Evolutionary conservation across 768 basidiomycete species (phyloP), one percentile per base, ranked within the genome.

Genomic region (Ramaria sp.): DNA sequence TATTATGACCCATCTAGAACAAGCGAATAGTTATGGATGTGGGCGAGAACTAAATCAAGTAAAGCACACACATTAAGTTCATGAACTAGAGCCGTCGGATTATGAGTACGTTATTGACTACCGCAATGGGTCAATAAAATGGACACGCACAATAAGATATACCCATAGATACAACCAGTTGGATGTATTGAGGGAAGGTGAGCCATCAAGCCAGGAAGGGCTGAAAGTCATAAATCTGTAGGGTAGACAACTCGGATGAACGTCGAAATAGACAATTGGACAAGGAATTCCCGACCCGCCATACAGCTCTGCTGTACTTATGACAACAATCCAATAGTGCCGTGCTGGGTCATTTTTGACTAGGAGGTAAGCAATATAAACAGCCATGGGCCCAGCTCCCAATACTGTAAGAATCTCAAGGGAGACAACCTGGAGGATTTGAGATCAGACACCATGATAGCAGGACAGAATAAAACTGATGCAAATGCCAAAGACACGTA

Each of bases 181-280:
- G 7, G 82, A 83, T 0, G 78, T 86, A 61, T 85, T 74, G 51
- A 91, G 67, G 64, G 75, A 85, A 0, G 81, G 79, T 61, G 78
- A 85, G 18, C 85, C 86, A 0, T 77, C 81, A 47, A 91, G 69
- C 87, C 87, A 90, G 67, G 90, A 88, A 0, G 88, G 88, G 62
- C 81, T 83, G 68, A 91, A 91, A 2, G 88, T 91, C 88, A 91
- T 89, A 82, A 82, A 89, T 28, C 82, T 83, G 57, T 32, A 34
- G 18, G 28, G 34, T n/a, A 3, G 45, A 39, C 36, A 41, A n/a
- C n/a, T n/a, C 22, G 24, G 27, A 24, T 16, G 10, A n/a, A 7
- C 34, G 1, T 36, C 15, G 12, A 22, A 49, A 15, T 27, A 41
- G 25, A 47, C 12, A 1, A 4, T 28, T 25, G 30, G 6, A 25